Conservation (phyloP, 345 rosid genomes). For the Sonneratia caseolaris region DNA sequence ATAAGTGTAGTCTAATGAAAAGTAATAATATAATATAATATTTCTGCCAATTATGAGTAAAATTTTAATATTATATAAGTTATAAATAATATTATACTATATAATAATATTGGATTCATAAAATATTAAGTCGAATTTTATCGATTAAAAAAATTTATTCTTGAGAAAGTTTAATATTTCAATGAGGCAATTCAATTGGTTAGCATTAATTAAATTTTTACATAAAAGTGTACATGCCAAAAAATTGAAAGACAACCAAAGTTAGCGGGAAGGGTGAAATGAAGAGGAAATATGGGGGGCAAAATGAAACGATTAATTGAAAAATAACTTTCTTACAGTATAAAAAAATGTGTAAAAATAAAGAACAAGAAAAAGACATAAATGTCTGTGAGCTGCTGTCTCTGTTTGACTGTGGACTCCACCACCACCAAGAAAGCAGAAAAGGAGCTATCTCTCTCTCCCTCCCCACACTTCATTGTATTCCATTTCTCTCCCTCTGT, state of each 20-base stretch:
- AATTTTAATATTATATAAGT: no score
- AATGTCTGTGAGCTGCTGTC: slow-evolving; percentile 27
- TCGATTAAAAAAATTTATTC: no score
- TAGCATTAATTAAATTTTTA: no score
- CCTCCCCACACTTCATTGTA: neutral
- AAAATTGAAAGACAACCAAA: neutral
- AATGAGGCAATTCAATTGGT: no score
- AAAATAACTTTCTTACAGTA: neutral
- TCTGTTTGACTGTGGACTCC: slow-evolving; percentile 22
- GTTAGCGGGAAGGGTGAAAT: neutral
- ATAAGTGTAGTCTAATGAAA: no score
- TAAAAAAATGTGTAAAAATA: neutral
- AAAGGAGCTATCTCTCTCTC: neutral
- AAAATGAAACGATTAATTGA: neutral
- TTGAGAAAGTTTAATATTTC: no score
- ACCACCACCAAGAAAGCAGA: slow-evolving; percentile 2
- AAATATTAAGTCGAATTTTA: no score
- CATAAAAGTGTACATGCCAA: no score
- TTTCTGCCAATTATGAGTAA: no score
- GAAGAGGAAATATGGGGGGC: neutral
- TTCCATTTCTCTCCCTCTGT: neutral
- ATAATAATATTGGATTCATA: no score
- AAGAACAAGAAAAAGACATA: slow-evolving; percentile 7
- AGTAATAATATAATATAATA: no score
- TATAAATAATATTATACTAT: no score